Base-by-base conservation (phyloP, 2,329 filamentous ascomycete genomes). In the Cryphonectria naterciae region DNA sequence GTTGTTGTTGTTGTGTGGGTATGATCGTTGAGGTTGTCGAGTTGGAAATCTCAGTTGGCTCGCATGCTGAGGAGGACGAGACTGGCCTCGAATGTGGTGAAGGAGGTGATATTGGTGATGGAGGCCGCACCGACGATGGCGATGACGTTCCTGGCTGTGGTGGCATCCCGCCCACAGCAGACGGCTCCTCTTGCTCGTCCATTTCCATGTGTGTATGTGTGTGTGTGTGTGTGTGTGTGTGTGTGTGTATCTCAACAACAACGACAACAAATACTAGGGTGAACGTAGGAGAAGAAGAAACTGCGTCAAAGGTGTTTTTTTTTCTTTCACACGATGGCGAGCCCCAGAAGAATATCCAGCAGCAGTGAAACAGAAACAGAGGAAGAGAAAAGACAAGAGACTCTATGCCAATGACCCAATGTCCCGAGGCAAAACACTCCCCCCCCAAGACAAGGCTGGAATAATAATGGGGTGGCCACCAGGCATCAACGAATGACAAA, bases 81-180 rank as follows among this genome's bases (percentile, higher is more conserved):
- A 41, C 46, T n/a, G 63, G 28, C 28, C 41, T 54, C 22, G 32
- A 39, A 6, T 4, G 35, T 54, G 64, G 19, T 25, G 64, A 54
- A 15, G 64, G 35, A 37, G 64, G 64, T 35, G 64, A 32, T 66
- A 49, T 22, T 22, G 64, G 64, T 56, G 64, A 56, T 17, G 64
- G 46, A 15, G 49, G 35, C 22, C 46, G 32, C 2, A 35, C 19
- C 6, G 32, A 39, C 5, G 58, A 39, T 35, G 35, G 10, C 4
- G 64, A 39, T 15, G n/a, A 39, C 37, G 37, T 39, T 10, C 19
- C 28, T 66, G 64, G 32, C 19, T 6, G 43, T 49, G 19, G 32
- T n/a, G 49, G 35, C 49, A 41, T 41, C 32, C 11, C 28, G 63
- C 43, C 63, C 22, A 19, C 19, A 19, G 46, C 19, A 19, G n/a